phyloP scores from a whole-genome alignment of 1,139 yeast species.

The Saccharomyces hybrid region DNA sequence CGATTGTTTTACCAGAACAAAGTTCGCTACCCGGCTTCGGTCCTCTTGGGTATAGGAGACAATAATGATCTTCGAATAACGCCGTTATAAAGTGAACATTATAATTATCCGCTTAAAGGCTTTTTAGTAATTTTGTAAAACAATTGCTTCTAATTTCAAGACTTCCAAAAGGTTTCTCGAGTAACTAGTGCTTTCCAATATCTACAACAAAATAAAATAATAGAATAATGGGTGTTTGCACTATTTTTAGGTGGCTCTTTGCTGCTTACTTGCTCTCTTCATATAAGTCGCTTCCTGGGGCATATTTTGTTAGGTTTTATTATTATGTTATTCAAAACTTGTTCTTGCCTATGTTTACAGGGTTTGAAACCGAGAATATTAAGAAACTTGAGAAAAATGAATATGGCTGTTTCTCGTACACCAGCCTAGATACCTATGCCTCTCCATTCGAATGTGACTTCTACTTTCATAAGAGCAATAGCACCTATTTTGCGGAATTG shows the following conservation, averaged over 20 bases:
- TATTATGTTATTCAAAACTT: constrained; percentile 38
- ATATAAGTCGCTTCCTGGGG: constrained; percentile 61
- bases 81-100: not conserved
- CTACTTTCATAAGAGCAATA: constrained; percentile 79
- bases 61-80: not conserved
- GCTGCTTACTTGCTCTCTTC: constrained; percentile 25
- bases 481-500: constrained; percentile 77
- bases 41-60: not conserved
- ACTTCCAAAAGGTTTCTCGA: not conserved
- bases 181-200: not conserved
- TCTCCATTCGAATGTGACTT: constrained; percentile 78
- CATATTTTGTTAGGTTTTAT: constrained; percentile 59
- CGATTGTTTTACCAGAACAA: not conserved
- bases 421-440: constrained; percentile 47
- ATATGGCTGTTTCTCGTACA: constrained; percentile 37
- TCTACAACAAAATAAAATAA: not conserved
- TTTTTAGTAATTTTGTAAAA: not conserved
- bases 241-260: constrained; percentile 8
- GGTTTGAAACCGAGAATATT: constrained; percentile 19
- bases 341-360: constrained; percentile 31
- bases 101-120: not conserved
- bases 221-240: not conserved
- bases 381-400: constrained; percentile 16
- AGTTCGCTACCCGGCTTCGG: not conserved
- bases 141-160: not conserved